phyloP scores from a whole-genome alignment of 1,284 basidiomycete species.

The Trametes polyzona region DNA sequence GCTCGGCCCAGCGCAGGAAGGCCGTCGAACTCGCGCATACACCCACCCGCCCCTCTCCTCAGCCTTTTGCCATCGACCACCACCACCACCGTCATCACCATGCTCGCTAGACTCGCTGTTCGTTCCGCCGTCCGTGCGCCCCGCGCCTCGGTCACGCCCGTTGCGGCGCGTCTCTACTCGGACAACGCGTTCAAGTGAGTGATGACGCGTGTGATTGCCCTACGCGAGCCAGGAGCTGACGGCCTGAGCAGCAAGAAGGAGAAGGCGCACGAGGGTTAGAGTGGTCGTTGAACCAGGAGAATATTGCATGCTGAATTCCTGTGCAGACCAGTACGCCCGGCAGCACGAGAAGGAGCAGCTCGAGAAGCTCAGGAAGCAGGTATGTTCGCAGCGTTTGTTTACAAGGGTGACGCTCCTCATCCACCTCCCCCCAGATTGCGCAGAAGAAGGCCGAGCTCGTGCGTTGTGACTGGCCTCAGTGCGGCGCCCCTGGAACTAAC shows the following conservation, averaged over 20 bases:
- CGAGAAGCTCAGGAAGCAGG: conserved; percentile 60
- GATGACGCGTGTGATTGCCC: conserved; percentile 42
- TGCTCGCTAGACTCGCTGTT: conserved; percentile 51
- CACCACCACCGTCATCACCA: conserved; percentile 31
- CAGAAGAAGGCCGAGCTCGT: conserved; percentile 63
- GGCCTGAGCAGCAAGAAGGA: conserved; percentile 64
- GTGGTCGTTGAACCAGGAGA: neutral
- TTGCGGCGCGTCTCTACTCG: conserved; percentile 39
- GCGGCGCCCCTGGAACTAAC: too few species aligned
- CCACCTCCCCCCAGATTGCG: conserved; percentile 47
- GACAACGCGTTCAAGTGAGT: conserved; percentile 48
- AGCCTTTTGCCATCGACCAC: neutral
- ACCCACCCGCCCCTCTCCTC: neutral
- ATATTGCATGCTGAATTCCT: conserved; percentile 2
- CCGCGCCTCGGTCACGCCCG: conserved; percentile 34
- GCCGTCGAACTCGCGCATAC: conserved; percentile 17
- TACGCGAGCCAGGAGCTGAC: conserved; percentile 12
- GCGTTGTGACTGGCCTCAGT: conserved; percentile 33
- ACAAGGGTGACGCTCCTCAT: neutral
- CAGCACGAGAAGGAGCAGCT: conserved; percentile 58
- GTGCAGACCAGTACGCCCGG: conserved; percentile 61
- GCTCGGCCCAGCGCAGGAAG: conserved; percentile 1
- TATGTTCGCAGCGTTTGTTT: conserved; percentile 33
- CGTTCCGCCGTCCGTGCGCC: conserved; percentile 48
- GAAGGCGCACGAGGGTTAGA: conserved; percentile 69